Percentiles rank a stretch among this genome's conserved stretches.
Evolutionary conservation across 768 basidiomycete species (phyloP).

Genomic region (Leccinum uliginosum): DNA sequence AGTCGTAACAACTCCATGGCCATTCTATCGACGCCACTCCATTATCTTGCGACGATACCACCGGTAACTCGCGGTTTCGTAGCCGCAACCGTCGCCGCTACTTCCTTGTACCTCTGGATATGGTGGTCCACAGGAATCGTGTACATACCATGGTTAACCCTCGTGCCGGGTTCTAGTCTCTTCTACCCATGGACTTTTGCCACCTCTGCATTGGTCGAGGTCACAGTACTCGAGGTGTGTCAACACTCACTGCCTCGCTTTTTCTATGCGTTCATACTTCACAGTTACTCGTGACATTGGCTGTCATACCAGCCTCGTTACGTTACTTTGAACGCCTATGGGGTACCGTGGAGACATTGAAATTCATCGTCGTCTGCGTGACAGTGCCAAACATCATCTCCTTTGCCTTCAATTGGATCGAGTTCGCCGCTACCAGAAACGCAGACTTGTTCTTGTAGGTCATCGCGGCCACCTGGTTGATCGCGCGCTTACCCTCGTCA

Average conservation of each 20-base stretch:
- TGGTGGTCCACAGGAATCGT: slow-evolving; percentile 47
- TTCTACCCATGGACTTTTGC: slow-evolving; percentile 93
- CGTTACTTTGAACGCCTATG: slow-evolving; percentile 93
- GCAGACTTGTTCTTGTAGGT: slow-evolving; percentile 77
- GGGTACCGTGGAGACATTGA: slow-evolving; percentile 81
- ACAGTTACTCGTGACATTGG: slow-evolving; percentile 72
- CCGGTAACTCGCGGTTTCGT: slow-evolving; percentile 75
- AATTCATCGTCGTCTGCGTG: slow-evolving; percentile 79
- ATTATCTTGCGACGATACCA: slow-evolving; percentile 66
- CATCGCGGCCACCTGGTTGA: slow-evolving; percentile 4
- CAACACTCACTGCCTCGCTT: background rate
- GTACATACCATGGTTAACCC: slow-evolving; percentile 62
- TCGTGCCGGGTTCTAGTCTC: slow-evolving; percentile 76
- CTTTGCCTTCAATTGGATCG: slow-evolving; percentile 84
- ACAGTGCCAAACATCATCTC: slow-evolving; percentile 85
- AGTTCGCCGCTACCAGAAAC: slow-evolving; percentile 64
- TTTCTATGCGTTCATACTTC: slow-evolving; percentile 6
- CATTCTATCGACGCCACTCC: slow-evolving; percentile 66
- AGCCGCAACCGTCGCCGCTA: slow-evolving; percentile 51
- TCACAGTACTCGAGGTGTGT: slow-evolving; percentile 77
- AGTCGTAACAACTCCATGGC: slow-evolving; percentile 54
- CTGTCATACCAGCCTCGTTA: slow-evolving; percentile 76
- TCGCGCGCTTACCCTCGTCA: slow-evolving; percentile 31
- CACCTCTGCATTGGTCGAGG: slow-evolving; percentile 87
- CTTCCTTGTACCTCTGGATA: slow-evolving; percentile 62